phyloP scores from a whole-genome alignment of 495 filamentous ascomycete genomes.

The Aspergillus hancockii region DNA sequence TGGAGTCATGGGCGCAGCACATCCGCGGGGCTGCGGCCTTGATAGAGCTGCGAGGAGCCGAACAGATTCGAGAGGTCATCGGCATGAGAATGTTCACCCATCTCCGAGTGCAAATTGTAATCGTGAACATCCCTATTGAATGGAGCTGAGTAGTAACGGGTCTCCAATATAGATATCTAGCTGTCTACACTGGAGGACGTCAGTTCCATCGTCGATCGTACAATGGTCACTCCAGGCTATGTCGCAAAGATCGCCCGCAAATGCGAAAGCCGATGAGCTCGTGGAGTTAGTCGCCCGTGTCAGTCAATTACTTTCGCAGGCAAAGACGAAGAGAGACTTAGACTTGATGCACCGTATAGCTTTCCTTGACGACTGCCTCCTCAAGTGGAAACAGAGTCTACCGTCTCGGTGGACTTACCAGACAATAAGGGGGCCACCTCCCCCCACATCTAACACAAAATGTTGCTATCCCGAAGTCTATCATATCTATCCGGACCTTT shows the following conservation, averaged over 20 bases:
- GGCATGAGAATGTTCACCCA: conserved; percentile 15
- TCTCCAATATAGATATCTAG: conserved; percentile 7
- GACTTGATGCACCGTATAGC: neutral
- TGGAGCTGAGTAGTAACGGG: neutral
- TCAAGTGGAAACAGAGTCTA: neutral
- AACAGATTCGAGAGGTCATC: neutral
- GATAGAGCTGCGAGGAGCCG: conserved; percentile 5
- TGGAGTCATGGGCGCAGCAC: conserved; percentile 12
- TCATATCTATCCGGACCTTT: conserved; percentile 10
- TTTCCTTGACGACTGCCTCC: neutral
- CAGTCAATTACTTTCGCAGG: neutral
- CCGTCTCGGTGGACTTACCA: conserved; percentile 5
- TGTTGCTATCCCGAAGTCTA: conserved; percentile 1
- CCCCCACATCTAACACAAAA: neutral
- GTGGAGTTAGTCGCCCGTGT: neutral
- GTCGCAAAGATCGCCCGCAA: neutral
- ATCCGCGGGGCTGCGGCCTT: conserved; percentile 7
- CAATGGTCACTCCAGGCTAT: neutral
- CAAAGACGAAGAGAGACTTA: neutral
- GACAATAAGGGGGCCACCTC: too few species aligned
- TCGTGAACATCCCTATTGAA: neutral
- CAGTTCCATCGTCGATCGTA: conserved; percentile 4
- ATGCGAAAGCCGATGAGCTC: neutral
- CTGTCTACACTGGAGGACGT: conserved; percentile 8
- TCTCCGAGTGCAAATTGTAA: conserved; percentile 10